Evolutionary conservation across 352 stramenopile species (phyloP), one percentile per base, ranked within the genome.

Genomic region (Phytophthora ramorum): DNA sequence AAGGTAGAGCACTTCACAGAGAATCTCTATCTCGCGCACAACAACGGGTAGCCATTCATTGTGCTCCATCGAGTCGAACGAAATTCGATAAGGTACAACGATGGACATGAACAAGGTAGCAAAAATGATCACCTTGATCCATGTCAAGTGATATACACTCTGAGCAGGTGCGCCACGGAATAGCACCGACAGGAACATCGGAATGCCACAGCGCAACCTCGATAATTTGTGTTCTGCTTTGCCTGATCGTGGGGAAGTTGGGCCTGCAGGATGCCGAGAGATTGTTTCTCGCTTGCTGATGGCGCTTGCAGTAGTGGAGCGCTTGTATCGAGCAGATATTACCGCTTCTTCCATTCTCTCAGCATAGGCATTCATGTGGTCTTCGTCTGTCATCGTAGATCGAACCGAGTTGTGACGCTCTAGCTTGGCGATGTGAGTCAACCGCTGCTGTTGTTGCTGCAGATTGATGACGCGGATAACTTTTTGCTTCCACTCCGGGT

Each of bases 401-500:
- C 72, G 69, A 20, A 61, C 57, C 13, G 69, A 69, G n/a, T 76
- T 84, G 9, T 81, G 69, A 20, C 74, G 64, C 49, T 88, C 82
- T 34, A 80, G 53, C 5, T 68, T 64, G 4, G 75, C 63, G 4
- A 89, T 65, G 12, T 80, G 73, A 14, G 75, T 81, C 1, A 90
- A 52, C 0, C 81, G 73, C 17, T 81, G 52, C 30, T 89, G 74
- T 44, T 91, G 74, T 38, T 85, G 69, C 17, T 92, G 70, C 16
- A 91, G 53, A 6, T 74, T 85, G 32, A 85, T 79, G 35, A 92
- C 86, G 0, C 79, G 81, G 24, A 91, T 53, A 2, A 92, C 85
- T 59, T 86, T 91, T 12, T 75, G 55, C 40, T 93, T 93, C 85
- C 85, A 92, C 5, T 82, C 67, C 1, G 81, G 85, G 35, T 92